Percentiles rank a stretch among this genome's conserved stretches.
phyloP scores from a whole-genome alignment of 208 protist genomes.

The Naegleria gruberi region DNA sequence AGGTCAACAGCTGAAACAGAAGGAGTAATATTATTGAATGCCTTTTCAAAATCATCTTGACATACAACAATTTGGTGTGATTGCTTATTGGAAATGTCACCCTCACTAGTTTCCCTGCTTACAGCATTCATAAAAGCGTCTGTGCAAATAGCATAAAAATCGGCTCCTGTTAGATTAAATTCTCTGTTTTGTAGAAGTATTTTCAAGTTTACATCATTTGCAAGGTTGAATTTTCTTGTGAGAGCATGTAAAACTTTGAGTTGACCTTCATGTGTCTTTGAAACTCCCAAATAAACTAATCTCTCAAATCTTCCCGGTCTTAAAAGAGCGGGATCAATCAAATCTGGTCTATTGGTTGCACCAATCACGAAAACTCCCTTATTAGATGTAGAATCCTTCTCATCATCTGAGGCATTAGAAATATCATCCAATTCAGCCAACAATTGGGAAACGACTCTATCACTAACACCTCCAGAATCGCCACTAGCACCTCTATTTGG shows the following conservation, averaged over 20 bases:
- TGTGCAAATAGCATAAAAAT: constrained; percentile 20
- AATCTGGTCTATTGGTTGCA: constrained; percentile 75
- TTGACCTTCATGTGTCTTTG: constrained; percentile 37
- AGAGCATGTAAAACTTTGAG: neutral
- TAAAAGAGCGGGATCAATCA: constrained; percentile 70
- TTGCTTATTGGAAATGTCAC: neutral
- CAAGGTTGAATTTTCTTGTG: neutral
- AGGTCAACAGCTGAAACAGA: constrained; percentile 4
- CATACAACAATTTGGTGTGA: neutral
- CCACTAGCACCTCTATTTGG: constrained; percentile 66
- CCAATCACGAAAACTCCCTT: constrained; percentile 72
- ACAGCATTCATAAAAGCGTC: constrained; percentile 19
- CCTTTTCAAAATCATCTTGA: neutral
- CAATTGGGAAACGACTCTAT: constrained; percentile 81
- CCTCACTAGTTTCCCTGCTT: neutral
- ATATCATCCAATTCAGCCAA: constrained; percentile 62
- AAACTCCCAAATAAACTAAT: constrained; percentile 66
- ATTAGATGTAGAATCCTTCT: neutral
- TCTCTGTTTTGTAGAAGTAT: neutral
- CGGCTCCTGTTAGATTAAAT: neutral
- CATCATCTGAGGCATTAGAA: neutral
- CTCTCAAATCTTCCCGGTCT: constrained; percentile 76
- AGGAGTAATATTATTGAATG: neutral
- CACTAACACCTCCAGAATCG: constrained; percentile 78
- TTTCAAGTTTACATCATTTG: neutral